Base-by-base conservation (phyloP, 495 filamentous ascomycete species). In the Glarea lozoyensis region DNA sequence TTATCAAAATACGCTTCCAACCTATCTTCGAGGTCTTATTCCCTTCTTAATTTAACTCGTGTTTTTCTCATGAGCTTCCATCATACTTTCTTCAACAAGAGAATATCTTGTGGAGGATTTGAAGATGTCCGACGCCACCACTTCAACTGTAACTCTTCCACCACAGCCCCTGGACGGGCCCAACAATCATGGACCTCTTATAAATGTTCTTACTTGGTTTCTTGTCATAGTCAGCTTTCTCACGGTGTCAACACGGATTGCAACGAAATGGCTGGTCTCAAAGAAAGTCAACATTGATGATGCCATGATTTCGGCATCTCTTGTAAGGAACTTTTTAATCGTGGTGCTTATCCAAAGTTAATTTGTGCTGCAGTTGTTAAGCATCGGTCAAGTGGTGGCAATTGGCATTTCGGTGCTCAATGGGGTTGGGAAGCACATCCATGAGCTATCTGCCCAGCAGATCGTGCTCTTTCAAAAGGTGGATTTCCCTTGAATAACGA, bases 391-490 rank as follows among this genome's bases (percentile, higher is more conserved):
- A 23, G 25, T 47, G 1, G 47, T 60, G 11, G 55, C 49, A 1
- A 38, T 51, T 3, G 51, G 46, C 2, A 25, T 59, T 18, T 52
- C 40, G 7, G 42, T 51, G 5, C 37, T 36, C 6, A 50, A 46
- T 42, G 57, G 57, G 2, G 41, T 54, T 20, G 59, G 57, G 22
- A 43, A 44, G 25, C 57, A 58, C 36, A 30, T 46, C 13, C 5
- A 45, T 6, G 20, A 37, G 13, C 19, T 54, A 10, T 46, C 33
- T 11, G 19, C 21, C 5, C 10, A 37, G 7, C 16, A 21, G 17
- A 9, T 21, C 15, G 27, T 29, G 13, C 15, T 35, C 16, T 42
- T 41, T 25, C 40, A 43, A 31, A 38, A 48, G 21, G 35, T 31
- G 13, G 33, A 46, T 35, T 9, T 16, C 17, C 32, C 17, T 35